A percentile compares a stretch with the other conserved stretches of the same genome.
Evolutionary conservation across 306 rosid genomes (phyloP).

Genomic region (Trifolium dubium): DNA sequence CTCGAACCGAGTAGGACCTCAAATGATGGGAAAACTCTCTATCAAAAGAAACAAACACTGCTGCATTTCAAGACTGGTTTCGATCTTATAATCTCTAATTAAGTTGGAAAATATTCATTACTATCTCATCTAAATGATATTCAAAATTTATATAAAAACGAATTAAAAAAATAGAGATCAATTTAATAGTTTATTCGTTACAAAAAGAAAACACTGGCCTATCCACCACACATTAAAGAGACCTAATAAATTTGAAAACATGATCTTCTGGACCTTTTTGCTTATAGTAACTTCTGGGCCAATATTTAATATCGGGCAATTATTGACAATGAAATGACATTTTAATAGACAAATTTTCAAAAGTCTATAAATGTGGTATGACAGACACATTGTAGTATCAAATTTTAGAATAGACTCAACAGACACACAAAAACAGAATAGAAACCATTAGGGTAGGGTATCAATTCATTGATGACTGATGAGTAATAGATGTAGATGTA

Average conservation of each 20-base stretch:
- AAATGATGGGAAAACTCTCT: too few relatives aligned
- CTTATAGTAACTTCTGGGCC: conserved; percentile 28
- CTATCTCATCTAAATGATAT: too few relatives aligned
- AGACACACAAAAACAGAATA: background rate
- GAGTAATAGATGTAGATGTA: too few relatives aligned
- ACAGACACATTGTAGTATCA: background rate
- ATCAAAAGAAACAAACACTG: too few relatives aligned
- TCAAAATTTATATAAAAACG: too few relatives aligned
- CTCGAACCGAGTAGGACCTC: too few relatives aligned
- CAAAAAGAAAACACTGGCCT: conserved; percentile 1
- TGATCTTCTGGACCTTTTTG: conserved; percentile 35
- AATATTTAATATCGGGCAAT: conserved; percentile 33
- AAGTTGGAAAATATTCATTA: too few relatives aligned
- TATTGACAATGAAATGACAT: conserved; percentile 42
- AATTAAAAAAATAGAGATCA: too few relatives aligned
- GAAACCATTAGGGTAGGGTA: background rate
- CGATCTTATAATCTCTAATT: too few relatives aligned
- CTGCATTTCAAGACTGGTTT: too few relatives aligned
- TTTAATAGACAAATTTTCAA: background rate
- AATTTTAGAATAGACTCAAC: conserved; percentile 2
- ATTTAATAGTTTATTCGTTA: too few relatives aligned
- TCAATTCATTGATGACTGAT: background rate
- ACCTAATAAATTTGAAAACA: conserved; percentile 39
- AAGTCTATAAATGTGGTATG: background rate
- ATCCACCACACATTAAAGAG: conserved; percentile 44